Evolutionary conservation across 345 rosid genomes (phyloP).

Genomic region (Hibiscus trionum): DNA sequence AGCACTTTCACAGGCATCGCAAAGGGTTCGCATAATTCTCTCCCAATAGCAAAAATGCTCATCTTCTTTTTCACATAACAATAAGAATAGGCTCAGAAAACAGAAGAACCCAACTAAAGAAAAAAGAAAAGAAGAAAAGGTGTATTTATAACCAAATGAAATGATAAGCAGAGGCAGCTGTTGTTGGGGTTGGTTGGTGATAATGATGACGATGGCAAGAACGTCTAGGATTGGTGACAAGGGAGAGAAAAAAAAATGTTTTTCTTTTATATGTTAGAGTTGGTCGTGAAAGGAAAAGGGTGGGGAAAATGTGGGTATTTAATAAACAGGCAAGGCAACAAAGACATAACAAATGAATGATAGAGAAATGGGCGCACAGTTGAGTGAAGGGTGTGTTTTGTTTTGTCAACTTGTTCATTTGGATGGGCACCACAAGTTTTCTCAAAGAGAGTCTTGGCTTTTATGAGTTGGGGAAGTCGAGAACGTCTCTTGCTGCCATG

Average conservation of each 20-base stretch:
- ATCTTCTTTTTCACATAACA: not conserved
- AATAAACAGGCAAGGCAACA: not conserved
- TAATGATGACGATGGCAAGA: conserved; percentile 3
- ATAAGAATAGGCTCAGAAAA: not conserved
- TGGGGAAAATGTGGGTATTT: not conserved
- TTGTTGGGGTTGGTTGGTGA: conserved; percentile 9
- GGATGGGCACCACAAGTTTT: conserved; percentile 19
- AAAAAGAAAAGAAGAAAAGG: not conserved
- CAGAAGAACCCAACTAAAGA: not conserved
- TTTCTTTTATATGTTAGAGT: not conserved
- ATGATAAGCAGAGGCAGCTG: not conserved
- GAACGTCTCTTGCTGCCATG: conserved; percentile 3
- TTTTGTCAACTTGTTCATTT: conserved; percentile 1
- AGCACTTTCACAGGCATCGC: conserved; percentile 86
- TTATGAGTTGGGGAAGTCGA: conserved; percentile 23
- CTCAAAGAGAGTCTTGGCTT: not conserved
- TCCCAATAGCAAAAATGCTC: conserved; percentile 9
- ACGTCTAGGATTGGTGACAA: conserved; percentile 3
- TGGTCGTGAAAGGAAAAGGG: not conserved
- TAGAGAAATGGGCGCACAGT: not conserved
- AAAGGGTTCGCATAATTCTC: conserved; percentile 62
- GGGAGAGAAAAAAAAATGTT: not conserved
- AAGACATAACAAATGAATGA: not conserved
- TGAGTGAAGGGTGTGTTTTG: not conserved
- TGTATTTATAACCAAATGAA: conserved; percentile 1